Base-by-base conservation (phyloP, 1,139 yeast species). In the Lodderomyces elongisporus region DNA sequence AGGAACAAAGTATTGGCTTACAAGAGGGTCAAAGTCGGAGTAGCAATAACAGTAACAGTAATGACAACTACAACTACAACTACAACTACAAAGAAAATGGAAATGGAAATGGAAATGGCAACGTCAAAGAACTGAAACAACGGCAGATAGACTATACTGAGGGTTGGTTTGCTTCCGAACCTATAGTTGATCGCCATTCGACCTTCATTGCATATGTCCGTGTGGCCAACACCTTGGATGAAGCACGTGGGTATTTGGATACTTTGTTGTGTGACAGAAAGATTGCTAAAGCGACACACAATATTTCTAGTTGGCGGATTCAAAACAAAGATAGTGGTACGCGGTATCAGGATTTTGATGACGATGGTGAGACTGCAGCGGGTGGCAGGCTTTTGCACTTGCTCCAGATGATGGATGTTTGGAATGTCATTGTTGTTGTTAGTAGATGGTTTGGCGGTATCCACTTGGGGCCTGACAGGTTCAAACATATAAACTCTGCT, bases 351-450 rank as follows among this genome's bases (percentile, higher is more conserved):
- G 97, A 91, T 49, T 87, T 85, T 49, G 97, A 91, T 49, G 98
- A 93, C 52, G 98, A 91, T 52, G 98, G 98, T 3, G 99, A 91
- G 52, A 73, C 95, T 0, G 98, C 97, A 0, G 96, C 98, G 0
- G 98, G 99, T 4, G 79, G 93, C 4, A 63, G 96, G 39, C 62
- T 89, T 64, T 58, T 88, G 37, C 96, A 88, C 62, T 60, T 89
- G 35, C 60, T 89, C 41, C 77, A 85, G 60, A 68, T 75, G 61
- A 81, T 83, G 87, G 91, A 85, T 48, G 83, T 76, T 1, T 79
- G 88, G 84, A 80, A 89, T 52, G 85, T 85, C 3, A 74, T 88
- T 42, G 96, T 89, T 7, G 85, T 83, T 15, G 96, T 88, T 6
- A 76, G 85, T 26, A 61, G 99, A 43, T 91, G 97, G 96, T 93